Evolutionary conservation across 345 rosid genomes (phyloP).

Genomic region (Eucalyptus marginata): DNA sequence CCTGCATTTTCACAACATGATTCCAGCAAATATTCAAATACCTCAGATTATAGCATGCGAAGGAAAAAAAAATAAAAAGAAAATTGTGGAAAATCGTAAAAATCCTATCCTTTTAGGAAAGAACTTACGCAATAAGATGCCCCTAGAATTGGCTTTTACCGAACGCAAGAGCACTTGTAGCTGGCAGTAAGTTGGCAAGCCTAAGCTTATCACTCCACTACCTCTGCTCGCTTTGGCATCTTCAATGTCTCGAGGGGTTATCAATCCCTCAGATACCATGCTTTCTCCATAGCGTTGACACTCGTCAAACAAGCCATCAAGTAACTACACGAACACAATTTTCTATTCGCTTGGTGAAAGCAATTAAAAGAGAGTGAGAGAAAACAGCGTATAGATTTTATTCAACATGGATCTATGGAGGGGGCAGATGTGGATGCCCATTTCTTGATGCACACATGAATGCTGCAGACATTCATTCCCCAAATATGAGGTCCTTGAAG

Average conservation of each 20-base stretch:
- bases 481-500: neutral
- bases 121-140: slow-evolving; percentile 25
- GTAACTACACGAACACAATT: slow-evolving; percentile 23
- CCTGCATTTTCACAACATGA: slow-evolving; percentile 18
- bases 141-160: slow-evolving; percentile 34
- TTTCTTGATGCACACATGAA: neutral
- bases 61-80: neutral
- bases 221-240: slow-evolving; percentile 60
- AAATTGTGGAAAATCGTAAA: neutral
- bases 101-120: neutral
- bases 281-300: slow-evolving; percentile 51
- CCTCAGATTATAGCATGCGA: neutral
- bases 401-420: neutral
- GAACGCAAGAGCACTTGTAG: slow-evolving; percentile 61
- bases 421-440: neutral
- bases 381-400: neutral
- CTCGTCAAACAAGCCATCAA: slow-evolving; percentile 49
- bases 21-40: neutral
- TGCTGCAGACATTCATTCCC: neutral
- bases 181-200: slow-evolving; percentile 59
- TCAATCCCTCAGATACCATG: slow-evolving; percentile 56
- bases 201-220: slow-evolving; percentile 52
- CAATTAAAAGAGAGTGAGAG: neutral
- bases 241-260: slow-evolving; percentile 58
- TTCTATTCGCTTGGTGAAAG: neutral